phyloP scores from a whole-genome alignment of 2,329 filamentous ascomycete species.

The Ophiognomonia clavigignenti-juglandacearum region DNA sequence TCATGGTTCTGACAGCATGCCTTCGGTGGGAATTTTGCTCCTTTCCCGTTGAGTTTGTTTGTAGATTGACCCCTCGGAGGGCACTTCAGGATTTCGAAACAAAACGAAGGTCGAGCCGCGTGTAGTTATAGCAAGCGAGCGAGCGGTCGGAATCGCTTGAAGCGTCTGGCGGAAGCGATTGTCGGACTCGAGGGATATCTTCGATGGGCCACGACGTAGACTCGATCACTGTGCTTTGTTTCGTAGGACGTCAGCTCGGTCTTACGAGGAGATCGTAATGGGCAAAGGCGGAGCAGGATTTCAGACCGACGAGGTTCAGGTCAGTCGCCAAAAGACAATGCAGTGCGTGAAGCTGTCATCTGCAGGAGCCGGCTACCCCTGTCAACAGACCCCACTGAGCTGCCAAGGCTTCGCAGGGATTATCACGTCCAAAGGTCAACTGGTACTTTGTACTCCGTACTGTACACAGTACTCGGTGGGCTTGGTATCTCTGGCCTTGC shows the following conservation, averaged over 20 bases:
- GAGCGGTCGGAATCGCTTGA: too few relatives aligned
- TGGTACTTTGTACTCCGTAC: too few relatives aligned
- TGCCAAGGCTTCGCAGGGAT: not conserved
- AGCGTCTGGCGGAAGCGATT: too few relatives aligned
- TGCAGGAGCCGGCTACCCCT: conserved; percentile 3
- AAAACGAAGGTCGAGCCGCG: not conserved
- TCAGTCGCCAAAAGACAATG: conserved; percentile 9
- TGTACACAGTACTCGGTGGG: too few relatives aligned
- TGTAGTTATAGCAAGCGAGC: too few relatives aligned
- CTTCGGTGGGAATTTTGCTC: conserved; percentile 1
- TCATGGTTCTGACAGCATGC: conserved; percentile 50
- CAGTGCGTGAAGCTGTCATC: conserved; percentile 14
- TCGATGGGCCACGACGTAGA: too few relatives aligned
- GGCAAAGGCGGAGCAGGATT: conserved; percentile 1
- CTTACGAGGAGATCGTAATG: conserved; percentile 6
- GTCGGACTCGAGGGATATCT: too few relatives aligned
- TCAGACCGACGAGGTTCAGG: too few relatives aligned
- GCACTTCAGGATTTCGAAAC: too few relatives aligned
- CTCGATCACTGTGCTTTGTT: conserved; percentile 8
- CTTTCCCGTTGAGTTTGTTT: not conserved
- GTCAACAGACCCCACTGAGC: not conserved
- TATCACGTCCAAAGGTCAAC: not conserved
- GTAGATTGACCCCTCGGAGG: too few relatives aligned
- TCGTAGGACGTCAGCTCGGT: conserved; percentile 5
- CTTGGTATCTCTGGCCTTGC: too few relatives aligned